These are phyloP conservation scores for Neurospora hispaniola DNA, from an alignment of 495 filamentous ascomycete species.

Conservation along the genomic window DNA sequence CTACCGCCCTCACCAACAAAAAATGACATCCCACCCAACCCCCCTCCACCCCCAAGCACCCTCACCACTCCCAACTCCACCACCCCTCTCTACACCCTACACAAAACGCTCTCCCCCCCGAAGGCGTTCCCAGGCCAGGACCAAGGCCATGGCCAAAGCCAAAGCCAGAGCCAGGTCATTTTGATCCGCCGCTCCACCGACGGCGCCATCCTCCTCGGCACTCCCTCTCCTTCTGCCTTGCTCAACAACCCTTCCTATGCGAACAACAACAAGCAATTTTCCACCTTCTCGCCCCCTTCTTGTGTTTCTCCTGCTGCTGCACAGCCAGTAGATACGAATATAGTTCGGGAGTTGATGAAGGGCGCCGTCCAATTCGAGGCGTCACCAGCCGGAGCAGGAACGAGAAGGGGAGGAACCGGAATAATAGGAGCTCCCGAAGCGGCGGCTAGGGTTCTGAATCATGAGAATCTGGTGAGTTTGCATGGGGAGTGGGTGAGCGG, in stretches of 20 bases:
- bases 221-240: not conserved
- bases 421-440: constrained; percentile 5
- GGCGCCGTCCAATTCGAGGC: not conserved
- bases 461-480: constrained; percentile 31
- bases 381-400: not conserved
- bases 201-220: constrained; percentile 14
- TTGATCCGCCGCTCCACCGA: constrained; percentile 17
- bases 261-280: not conserved
- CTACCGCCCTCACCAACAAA: not conserved
- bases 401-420: not conserved
- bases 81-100: constrained; percentile 2
- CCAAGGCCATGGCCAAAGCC: no score
- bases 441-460: constrained; percentile 24
- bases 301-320: not conserved
- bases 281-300: not conserved
- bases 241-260: not conserved
- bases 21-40: not conserved
- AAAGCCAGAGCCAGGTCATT: not conserved
- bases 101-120: constrained; percentile 2
- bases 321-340: not conserved
- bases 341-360: not conserved
- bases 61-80: not conserved
- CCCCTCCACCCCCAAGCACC: not conserved
- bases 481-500: constrained; percentile 14
- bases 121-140: no score